These are phyloP conservation scores for Byssochlamys sp. DNA, from an alignment of 2,329 filamentous ascomycete species.

Conservation along the genomic window DNA sequence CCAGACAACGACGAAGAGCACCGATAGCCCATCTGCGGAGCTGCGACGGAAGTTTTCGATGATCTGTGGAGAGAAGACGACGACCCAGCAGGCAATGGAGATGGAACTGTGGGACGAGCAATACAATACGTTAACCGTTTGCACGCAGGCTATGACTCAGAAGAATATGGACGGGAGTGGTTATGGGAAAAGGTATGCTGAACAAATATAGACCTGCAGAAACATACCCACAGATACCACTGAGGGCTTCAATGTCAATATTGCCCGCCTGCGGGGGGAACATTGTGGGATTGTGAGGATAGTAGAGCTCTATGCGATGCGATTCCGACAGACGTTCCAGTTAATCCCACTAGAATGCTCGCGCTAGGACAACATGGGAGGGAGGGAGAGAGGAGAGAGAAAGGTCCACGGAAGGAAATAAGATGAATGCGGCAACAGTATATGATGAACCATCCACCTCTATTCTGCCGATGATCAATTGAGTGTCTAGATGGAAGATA, in stretches of 20 bases:
- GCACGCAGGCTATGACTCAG: neutral
- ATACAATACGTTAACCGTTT: neutral
- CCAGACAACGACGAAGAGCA: slow-evolving; percentile 91
- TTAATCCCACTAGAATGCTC: neutral
- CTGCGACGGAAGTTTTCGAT: slow-evolving; percentile 82
- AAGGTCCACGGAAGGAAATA: neutral
- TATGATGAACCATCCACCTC: neutral
- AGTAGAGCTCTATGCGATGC: neutral
- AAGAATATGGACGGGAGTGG: neutral
- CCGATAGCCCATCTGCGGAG: slow-evolving; percentile 77
- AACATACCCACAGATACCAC: slow-evolving; percentile 74
- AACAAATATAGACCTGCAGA: neutral
- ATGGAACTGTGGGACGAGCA: slow-evolving; percentile 56
- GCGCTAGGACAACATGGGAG: neutral
- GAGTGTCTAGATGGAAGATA: neutral
- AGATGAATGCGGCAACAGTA: neutral
- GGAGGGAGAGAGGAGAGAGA: neutral
- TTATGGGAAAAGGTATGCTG: neutral
- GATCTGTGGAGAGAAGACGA: slow-evolving; percentile 95
- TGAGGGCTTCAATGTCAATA: slow-evolving; percentile 80
- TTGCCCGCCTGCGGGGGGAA: slow-evolving; percentile 40
- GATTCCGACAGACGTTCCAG: neutral
- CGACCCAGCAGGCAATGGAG: slow-evolving; percentile 94
- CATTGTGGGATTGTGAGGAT: slow-evolving; percentile 13
- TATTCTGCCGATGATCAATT: neutral